These are phyloP conservation scores for Akanthomyces lecanii DNA, from an alignment of 2,329 filamentous ascomycete genomes.

Conservation along the genomic window DNA sequence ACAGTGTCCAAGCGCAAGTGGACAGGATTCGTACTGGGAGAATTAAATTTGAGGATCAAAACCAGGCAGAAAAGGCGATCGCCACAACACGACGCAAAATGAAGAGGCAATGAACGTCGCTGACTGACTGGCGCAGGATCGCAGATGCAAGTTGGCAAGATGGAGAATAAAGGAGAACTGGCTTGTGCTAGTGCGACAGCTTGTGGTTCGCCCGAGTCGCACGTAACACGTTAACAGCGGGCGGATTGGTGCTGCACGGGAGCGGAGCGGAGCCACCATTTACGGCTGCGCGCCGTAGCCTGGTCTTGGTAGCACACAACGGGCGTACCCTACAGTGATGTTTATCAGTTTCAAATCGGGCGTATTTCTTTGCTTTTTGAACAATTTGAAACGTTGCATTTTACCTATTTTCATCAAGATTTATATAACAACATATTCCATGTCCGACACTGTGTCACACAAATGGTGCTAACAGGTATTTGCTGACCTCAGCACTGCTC, in stretches of 20 bases:
- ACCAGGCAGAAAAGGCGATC: background rate
- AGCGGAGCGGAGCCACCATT: constrained; percentile 11
- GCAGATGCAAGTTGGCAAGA: constrained; percentile 16
- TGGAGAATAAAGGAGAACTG: constrained; percentile 17
- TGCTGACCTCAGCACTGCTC: no score
- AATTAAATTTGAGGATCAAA: background rate
- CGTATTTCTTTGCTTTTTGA: background rate
- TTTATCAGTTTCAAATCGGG: background rate
- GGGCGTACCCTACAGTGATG: background rate
- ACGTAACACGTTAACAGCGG: background rate
- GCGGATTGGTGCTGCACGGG: background rate
- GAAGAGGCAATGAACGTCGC: background rate
- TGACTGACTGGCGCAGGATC: constrained; percentile 13
- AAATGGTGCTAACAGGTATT: no score
- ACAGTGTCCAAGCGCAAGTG: background rate
- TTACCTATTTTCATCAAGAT: no score
- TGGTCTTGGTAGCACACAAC: background rate
- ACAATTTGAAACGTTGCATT: background rate
- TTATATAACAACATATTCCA: no score
- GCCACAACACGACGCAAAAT: constrained; percentile 6
- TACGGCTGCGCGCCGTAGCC: background rate
- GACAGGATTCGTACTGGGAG: background rate
- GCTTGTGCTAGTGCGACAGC: background rate
- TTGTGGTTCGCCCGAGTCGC: constrained; percentile 7
- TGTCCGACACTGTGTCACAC: no score